Evolutionary conservation across 495 filamentous ascomycete genomes (phyloP), one percentile per base, ranked within the genome.

Genomic region (Penicillium roqueforti): DNA sequence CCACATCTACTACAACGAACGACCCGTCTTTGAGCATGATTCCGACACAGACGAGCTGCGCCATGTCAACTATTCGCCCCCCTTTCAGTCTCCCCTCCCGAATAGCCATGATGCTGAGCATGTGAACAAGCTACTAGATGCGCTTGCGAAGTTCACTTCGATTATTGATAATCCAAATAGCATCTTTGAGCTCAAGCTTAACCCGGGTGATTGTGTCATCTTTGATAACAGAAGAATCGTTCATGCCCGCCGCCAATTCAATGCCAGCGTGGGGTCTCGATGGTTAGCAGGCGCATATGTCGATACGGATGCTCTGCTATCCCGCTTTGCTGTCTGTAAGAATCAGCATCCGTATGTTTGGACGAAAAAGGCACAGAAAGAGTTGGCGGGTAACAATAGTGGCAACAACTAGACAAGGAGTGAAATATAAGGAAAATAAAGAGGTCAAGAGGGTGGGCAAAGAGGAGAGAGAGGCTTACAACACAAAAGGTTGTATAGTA

Each of bases 251-350:
- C 75, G 73, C 8, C 76, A 81, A 36, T 97, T 96, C 70, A 78
- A 87, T 57, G 71, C 80, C 7, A 50, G 50, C 1, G 37, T 51
- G 1, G 76, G 77, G 1, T 78, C 82, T 45, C 72, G 91, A 43
- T 95, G 89, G 89, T 67, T 96, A 19, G 90, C 88, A 63, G 92
- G 92, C 3, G 76, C 88, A 0, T 97, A 96, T 73, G 74, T 97
- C 9, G 83, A 90, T 45, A 70, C 79, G 4, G 88, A 95, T 71
- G 81, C 80, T 1, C 82, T 84, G 40, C 50, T 66, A 45, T 85
- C 80, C 18, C 73, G 70, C 52, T 72, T 83, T 47, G 64, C 74
- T 39, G 72, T 80, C 23, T 50, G 31, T 5, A 25, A 29, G 9
- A 23, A 14, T 0, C 20, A 50, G 22, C 36, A 50, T 28, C 47